phyloP scores from a whole-genome alignment of 2,329 filamentous ascomycete species.

The Fusarium oligoseptatum region DNA sequence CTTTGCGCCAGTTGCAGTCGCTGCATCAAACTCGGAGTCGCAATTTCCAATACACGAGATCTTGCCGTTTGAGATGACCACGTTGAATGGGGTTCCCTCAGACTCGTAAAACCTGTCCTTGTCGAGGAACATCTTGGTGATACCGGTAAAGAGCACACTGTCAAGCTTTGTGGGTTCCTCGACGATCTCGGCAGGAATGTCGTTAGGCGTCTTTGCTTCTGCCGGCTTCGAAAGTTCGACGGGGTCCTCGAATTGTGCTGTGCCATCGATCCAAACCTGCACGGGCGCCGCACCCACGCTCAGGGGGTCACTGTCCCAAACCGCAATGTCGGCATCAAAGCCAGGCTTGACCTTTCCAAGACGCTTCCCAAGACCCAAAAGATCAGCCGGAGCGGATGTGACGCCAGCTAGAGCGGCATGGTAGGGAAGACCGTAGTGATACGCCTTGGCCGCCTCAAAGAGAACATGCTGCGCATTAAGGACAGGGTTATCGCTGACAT shows the following conservation, averaged over 20 bases:
- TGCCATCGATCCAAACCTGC: conserved; percentile 75
- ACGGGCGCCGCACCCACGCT: conserved; percentile 70
- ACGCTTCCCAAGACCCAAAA: conserved; percentile 68
- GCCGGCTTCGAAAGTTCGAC: conserved; percentile 67
- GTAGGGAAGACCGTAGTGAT: conserved; percentile 72
- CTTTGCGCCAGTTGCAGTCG: conserved; percentile 50
- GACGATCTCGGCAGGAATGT: conserved; percentile 55
- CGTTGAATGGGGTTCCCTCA: conserved; percentile 57
- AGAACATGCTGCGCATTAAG: conserved; percentile 78
- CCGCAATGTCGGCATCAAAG: conserved; percentile 71
- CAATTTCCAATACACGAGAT: conserved; percentile 71
- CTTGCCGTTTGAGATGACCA: conserved; percentile 65
- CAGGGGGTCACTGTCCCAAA: conserved; percentile 74
- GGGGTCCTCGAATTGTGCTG: conserved; percentile 65
- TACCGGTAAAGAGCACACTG: conserved; percentile 68
- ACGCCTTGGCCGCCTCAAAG: conserved; percentile 72
- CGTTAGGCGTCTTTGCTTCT: conserved; percentile 55
- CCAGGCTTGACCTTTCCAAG: conserved; percentile 73
- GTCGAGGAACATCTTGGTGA: conserved; percentile 65
- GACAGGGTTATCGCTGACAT: conserved; percentile 79
- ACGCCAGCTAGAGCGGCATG: conserved; percentile 70
- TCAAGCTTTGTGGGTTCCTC: conserved; percentile 56
- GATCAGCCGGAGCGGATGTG: conserved; percentile 69
- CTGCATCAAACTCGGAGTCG: conserved; percentile 56
- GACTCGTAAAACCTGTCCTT: conserved; percentile 54